phyloP scores from a whole-genome alignment of 2,329 filamentous ascomycete genomes.

The Fusarium albosuccineum region DNA sequence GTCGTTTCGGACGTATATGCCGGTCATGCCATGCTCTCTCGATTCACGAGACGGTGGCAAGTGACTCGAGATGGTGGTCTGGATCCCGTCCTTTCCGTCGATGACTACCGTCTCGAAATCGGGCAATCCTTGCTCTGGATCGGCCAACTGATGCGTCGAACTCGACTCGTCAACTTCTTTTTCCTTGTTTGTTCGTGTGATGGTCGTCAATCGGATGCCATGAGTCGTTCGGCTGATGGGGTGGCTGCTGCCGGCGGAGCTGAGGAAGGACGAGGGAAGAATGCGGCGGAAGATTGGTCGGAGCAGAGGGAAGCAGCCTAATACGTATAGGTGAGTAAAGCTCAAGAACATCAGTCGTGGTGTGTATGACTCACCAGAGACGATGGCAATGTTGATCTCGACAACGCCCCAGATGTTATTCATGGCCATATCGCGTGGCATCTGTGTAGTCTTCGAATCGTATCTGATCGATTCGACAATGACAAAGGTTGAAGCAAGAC shows the following conservation, averaged over 20 bases:
- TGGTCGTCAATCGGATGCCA: constrained; percentile 33
- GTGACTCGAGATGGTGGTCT: constrained; percentile 30
- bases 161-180: constrained; percentile 40
- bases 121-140: constrained; percentile 28
- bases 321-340: background rate
- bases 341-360: too few relatives aligned
- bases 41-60: constrained; percentile 11
- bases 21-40: constrained; percentile 15
- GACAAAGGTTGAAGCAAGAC: constrained; percentile 36
- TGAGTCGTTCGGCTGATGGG: constrained; percentile 36
- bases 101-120: constrained; percentile 25
- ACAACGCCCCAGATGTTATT: constrained; percentile 39
- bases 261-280: constrained; percentile 40
- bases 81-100: constrained; percentile 19
- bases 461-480: constrained; percentile 33
- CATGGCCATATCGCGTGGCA: constrained; percentile 35
- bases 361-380: constrained; percentile 27
- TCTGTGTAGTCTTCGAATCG: constrained; percentile 33
- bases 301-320: constrained; percentile 42
- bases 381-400: constrained; percentile 42
- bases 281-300: constrained; percentile 41
- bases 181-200: constrained; percentile 39
- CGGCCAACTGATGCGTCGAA: constrained; percentile 41
- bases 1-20: constrained; percentile 37
- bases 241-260: constrained; percentile 38